Evolutionary conservation across 768 basidiomycete genomes (phyloP).

Genomic region (Amanita fuliginea): DNA sequence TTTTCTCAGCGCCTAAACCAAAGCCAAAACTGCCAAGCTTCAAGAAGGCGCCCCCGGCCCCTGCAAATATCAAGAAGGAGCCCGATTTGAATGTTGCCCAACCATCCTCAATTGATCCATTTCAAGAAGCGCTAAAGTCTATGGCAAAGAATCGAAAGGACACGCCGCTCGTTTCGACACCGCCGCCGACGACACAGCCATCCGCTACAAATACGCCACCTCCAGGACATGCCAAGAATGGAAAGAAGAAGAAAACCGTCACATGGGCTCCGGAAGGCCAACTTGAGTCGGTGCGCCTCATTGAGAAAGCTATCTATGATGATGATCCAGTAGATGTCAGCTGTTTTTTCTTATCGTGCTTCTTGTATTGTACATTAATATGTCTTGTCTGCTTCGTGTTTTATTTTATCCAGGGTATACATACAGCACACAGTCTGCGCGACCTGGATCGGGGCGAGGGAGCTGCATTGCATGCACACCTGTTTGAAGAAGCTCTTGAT

Average conservation of each 20-base stretch:
- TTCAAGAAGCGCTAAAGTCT: conserved; percentile 71
- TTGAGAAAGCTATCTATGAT: conserved; percentile 82
- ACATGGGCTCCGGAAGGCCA: conserved; percentile 67
- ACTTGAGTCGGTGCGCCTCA: conserved; percentile 67
- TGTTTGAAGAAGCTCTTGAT: conserved; percentile 82
- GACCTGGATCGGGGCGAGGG: conserved; percentile 86
- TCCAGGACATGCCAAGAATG: conserved; percentile 23
- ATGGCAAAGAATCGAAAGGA: conserved; percentile 55
- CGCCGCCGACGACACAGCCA: conserved; percentile 25
- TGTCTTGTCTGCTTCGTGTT: conserved; percentile 17
- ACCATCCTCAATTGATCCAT: conserved; percentile 69
- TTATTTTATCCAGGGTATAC: conserved; percentile 51
- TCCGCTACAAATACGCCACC: conserved; percentile 23
- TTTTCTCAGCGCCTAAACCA: conserved; percentile 80
- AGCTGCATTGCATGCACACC: conserved; percentile 68
- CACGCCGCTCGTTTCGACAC: conserved; percentile 51
- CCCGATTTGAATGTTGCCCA: conserved; percentile 53
- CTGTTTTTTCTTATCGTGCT: conserved; percentile 29
- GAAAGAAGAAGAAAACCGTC: conserved; percentile 68
- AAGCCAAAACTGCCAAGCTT: conserved; percentile 80
- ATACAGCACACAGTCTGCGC: conserved; percentile 61
- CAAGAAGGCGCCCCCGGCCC: conserved; percentile 54
- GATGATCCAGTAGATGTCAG: conserved; percentile 85
- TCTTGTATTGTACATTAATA: conserved; percentile 44
- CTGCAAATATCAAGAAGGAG: conserved; percentile 35